phyloP scores from a whole-genome alignment of 2,329 filamentous ascomycete species.

The Curvularia sp. region DNA sequence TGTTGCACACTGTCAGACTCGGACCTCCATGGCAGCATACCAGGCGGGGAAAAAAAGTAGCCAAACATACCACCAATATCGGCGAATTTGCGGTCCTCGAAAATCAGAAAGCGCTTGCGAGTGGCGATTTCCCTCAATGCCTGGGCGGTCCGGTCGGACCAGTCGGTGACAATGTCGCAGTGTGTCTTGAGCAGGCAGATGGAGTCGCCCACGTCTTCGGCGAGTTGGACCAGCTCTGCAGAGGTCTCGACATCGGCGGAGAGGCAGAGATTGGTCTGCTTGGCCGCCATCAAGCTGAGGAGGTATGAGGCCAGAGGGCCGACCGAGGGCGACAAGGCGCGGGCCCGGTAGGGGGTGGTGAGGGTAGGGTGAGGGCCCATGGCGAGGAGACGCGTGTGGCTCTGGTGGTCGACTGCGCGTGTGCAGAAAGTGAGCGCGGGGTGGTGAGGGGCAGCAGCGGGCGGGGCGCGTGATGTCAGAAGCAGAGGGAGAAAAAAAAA shows the following conservation, averaged over 20 bases:
- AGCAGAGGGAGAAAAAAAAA: neutral
- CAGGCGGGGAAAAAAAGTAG: neutral
- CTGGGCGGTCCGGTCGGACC: conserved; percentile 62
- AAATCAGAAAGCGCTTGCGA: conserved; percentile 60
- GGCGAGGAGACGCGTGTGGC: conserved; percentile 18
- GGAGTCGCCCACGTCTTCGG: conserved; percentile 65
- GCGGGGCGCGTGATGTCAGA: neutral
- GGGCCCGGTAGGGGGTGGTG: conserved; percentile 55
- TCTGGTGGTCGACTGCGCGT: neutral
- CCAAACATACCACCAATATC: conserved; percentile 60
- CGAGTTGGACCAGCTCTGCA: conserved; percentile 61
- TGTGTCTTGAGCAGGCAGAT: conserved; percentile 68
- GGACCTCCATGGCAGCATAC: neutral
- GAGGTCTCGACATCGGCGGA: conserved; percentile 66
- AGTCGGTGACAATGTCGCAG: conserved; percentile 68
- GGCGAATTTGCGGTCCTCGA: conserved; percentile 63
- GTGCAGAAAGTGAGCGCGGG: conserved; percentile 10
- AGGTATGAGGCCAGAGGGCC: conserved; percentile 58
- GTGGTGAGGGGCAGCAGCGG: conserved; percentile 14
- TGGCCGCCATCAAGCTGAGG: conserved; percentile 57
- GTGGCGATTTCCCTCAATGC: conserved; percentile 57
- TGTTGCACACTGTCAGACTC: conserved; percentile 32
- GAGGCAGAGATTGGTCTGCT: conserved; percentile 60
- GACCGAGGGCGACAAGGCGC: conserved; percentile 52
- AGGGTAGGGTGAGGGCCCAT: conserved; percentile 44